These are phyloP conservation scores for Paspalum vaginatum DNA, from an alignment of 176 grass and related monocot genomes.

Conservation along the genomic window DNA sequence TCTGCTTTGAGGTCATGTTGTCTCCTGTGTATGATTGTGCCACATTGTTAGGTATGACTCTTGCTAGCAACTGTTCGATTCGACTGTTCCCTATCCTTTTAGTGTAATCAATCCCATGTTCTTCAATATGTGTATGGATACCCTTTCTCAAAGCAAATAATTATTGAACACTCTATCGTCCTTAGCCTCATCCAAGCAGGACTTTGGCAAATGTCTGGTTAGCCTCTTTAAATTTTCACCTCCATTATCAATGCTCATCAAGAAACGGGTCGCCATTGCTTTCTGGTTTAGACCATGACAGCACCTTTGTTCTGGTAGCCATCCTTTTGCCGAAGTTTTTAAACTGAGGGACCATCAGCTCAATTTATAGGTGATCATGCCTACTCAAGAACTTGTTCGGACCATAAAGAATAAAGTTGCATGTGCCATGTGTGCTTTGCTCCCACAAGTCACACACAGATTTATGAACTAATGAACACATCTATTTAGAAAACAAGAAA, in stretches of 20 bases:
- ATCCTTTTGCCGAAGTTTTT: constrained; percentile 43
- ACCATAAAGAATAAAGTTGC: constrained; percentile 26
- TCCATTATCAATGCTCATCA: constrained; percentile 20
- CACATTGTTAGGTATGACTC: constrained; percentile 28
- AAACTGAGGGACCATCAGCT: constrained; percentile 43
- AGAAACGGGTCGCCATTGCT: constrained; percentile 7
- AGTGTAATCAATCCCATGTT: constrained; percentile 30
- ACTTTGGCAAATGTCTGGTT: constrained; percentile 31
- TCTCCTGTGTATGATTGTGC: constrained; percentile 28
- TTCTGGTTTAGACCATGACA: constrained; percentile 45
- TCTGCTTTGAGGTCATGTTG: constrained; percentile 33
- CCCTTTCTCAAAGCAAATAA: constrained; percentile 37
- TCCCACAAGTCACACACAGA: not conserved
- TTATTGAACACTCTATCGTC: constrained; percentile 31
- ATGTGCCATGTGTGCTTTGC: constrained; percentile 28
- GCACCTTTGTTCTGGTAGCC: constrained; percentile 47
- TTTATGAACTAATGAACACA: constrained; percentile 2
- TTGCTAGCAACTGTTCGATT: constrained; percentile 27
- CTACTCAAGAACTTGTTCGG: constrained; percentile 34
- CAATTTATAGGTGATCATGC: constrained; percentile 41
- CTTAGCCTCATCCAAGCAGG: constrained; percentile 25
- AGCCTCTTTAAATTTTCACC: constrained; percentile 10
- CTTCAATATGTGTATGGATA: constrained; percentile 36
- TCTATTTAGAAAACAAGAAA: not conserved
- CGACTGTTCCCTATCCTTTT: constrained; percentile 31